Conservation (phyloP, 2,329 filamentous ascomycete genomes). For the Fusarium sp. region DNA sequence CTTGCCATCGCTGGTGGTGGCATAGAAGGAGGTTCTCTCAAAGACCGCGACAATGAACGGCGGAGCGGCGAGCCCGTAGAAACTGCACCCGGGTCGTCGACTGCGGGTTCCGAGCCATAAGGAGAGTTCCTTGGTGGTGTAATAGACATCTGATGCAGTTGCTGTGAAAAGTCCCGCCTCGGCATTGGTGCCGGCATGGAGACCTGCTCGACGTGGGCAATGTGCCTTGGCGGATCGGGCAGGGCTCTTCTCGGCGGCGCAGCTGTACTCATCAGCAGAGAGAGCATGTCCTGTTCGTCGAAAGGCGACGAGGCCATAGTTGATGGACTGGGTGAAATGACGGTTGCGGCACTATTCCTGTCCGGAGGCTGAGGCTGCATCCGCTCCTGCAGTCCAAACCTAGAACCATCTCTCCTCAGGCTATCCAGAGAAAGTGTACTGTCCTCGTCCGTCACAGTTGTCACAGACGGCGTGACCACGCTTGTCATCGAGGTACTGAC, state of each 20-base stretch:
- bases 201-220: conserved; percentile 48
- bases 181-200: conserved; percentile 47
- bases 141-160: conserved; percentile 44
- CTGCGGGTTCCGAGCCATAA: conserved; percentile 34
- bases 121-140: conserved; percentile 46
- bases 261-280: conserved; percentile 48
- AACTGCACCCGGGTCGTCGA: conserved; percentile 33
- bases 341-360: conserved; percentile 27
- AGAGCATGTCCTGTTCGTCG: conserved; percentile 54
- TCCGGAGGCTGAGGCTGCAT: conserved; percentile 19
- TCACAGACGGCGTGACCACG: conserved; percentile 47
- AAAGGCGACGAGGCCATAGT: conserved; percentile 52
- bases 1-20: conserved; percentile 16
- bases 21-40: conserved; percentile 29
- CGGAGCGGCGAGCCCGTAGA: conserved; percentile 46
- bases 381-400: conserved; percentile 20
- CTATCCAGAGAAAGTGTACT: conserved; percentile 24
- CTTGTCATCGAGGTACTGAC: conserved; percentile 45
- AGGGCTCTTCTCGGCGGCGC: conserved; percentile 46
- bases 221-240: conserved; percentile 50
- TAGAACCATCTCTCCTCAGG: conserved; percentile 29
- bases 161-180: conserved; percentile 31
- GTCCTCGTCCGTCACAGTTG: conserved; percentile 36
- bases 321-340: conserved; percentile 31
- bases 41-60: conserved; percentile 32